Conservation (phyloP, 352 stramenopile species). For the Phytopythium delawarense region DNA sequence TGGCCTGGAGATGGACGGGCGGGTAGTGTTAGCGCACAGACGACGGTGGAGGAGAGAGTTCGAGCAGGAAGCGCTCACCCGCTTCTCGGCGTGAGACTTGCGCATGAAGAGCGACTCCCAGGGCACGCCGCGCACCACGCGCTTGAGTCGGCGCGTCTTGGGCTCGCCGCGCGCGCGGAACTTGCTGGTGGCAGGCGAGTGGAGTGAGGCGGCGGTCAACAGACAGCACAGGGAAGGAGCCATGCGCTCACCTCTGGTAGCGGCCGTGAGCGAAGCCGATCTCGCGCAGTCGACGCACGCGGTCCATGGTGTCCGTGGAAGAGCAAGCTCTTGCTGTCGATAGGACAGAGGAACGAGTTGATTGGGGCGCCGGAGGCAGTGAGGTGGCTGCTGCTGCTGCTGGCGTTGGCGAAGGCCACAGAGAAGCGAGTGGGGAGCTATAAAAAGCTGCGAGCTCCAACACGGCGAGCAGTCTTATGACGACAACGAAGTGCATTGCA, state of each 20-base stretch:
- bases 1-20: slow-evolving; percentile 27
- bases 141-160: slow-evolving; percentile 35
- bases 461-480: too few species aligned
- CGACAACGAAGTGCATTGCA: too few species aligned
- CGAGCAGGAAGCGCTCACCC: slow-evolving; percentile 21
- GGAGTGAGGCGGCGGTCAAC: not conserved
- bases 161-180: slow-evolving; percentile 42
- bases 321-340: too few species aligned
- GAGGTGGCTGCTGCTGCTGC: too few species aligned
- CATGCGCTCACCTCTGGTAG: slow-evolving; percentile 40
- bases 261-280: slow-evolving; percentile 36
- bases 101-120: slow-evolving; percentile 84
- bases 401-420: too few species aligned
- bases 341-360: too few species aligned
- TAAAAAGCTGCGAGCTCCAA: too few species aligned
- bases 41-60: not conserved
- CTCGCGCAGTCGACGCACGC: slow-evolving; percentile 26
- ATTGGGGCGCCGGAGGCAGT: too few species aligned
- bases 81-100: slow-evolving; percentile 60
- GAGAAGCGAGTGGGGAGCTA: too few species aligned
- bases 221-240: not conserved
- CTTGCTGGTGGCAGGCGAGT: slow-evolving; percentile 27
- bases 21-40: not conserved
- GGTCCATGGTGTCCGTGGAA: slow-evolving; percentile 14
- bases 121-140: slow-evolving; percentile 19